A percentile compares a stretch with the other conserved stretches of the same genome.
phyloP scores from a whole-genome alignment of 371 early-diverging fungal species.

The Mortierella sp. region DNA sequence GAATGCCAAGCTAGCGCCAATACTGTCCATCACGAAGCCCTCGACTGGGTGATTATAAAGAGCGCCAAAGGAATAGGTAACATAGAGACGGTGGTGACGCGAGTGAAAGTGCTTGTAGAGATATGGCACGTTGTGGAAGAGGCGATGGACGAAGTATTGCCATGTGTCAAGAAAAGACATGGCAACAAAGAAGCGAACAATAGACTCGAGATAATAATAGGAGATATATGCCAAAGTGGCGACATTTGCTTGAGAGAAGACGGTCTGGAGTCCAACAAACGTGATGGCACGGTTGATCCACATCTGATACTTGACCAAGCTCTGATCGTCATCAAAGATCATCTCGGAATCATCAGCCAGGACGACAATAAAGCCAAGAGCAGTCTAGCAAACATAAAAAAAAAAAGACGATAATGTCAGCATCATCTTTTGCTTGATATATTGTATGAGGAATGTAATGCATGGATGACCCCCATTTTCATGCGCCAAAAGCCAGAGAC shows the following conservation, averaged over 20 bases:
- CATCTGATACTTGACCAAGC: slow-evolving; percentile 60
- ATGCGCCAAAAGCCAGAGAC: not conserved
- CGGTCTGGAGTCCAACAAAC: slow-evolving; percentile 25
- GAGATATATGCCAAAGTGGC: slow-evolving; percentile 33
- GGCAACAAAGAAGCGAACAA: slow-evolving; percentile 54
- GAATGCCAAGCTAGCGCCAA: slow-evolving; percentile 75
- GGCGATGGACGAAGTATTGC: slow-evolving; percentile 84
- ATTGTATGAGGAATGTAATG: not conserved
- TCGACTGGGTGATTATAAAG: slow-evolving; percentile 87
- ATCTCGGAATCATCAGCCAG: slow-evolving; percentile 59
- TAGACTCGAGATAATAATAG: slow-evolving; percentile 59
- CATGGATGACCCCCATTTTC: not conserved
- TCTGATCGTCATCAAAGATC: slow-evolving; percentile 59
- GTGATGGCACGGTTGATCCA: slow-evolving; percentile 27
- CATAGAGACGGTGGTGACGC: slow-evolving; percentile 82
- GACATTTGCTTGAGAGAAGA: slow-evolving; percentile 32
- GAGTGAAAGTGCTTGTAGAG: slow-evolving; percentile 83
- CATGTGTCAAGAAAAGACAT: slow-evolving; percentile 71
- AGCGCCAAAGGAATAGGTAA: slow-evolving; percentile 84
- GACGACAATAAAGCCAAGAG: slow-evolving; percentile 58
- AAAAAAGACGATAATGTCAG: not conserved
- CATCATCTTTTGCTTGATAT: not conserved
- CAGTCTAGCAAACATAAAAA: slow-evolving; percentile 31
- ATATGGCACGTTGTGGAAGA: slow-evolving; percentile 76
- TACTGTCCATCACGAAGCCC: slow-evolving; percentile 81